A percentile compares a stretch with the other conserved stretches of the same genome.
phyloP scores from a whole-genome alignment of 441 rosid genomes.

The Theobroma grandiflorum region DNA sequence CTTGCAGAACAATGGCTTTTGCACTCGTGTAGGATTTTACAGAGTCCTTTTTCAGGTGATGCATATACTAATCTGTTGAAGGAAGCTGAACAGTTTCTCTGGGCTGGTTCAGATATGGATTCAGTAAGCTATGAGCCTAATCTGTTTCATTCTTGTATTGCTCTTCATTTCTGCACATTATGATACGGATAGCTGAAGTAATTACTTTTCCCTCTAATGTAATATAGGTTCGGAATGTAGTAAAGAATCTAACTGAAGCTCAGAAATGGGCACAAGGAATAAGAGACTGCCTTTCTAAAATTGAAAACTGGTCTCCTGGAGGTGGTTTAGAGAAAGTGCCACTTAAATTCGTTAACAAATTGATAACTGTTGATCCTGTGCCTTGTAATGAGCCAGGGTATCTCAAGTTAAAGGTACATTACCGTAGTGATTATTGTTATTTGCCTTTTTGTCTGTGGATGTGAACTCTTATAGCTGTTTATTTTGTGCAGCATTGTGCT shows the following conservation, averaged over 20 bases:
- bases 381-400: constrained; percentile 76
- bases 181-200: constrained; percentile 23
- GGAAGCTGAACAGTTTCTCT: constrained; percentile 96
- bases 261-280: constrained; percentile 83
- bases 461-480: neutral
- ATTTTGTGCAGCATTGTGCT: constrained; percentile 57
- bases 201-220: constrained; percentile 28
- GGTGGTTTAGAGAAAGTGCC: constrained; percentile 54
- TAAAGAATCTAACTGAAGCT: constrained; percentile 60
- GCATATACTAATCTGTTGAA: constrained; percentile 61
- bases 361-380: constrained; percentile 61
- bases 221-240: constrained; percentile 73
- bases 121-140: constrained; percentile 56
- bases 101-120: constrained; percentile 98
- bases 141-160: constrained; percentile 30
- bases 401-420: constrained; percentile 77
- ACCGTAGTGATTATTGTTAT: constrained; percentile 27
- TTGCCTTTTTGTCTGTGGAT: constrained; percentile 24
- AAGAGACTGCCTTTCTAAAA: constrained; percentile 58
- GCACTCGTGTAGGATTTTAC: constrained; percentile 51
- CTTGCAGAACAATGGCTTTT: constrained; percentile 83
- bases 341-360: constrained; percentile 53
- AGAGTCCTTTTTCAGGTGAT: constrained; percentile 60
- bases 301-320: constrained; percentile 54
- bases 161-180: constrained; percentile 28